Percentiles rank a stretch among this genome's conserved stretches.
Conservation (phyloP, 2,329 filamentous ascomycete species). For the Lachnellula subtilissima region DNA sequence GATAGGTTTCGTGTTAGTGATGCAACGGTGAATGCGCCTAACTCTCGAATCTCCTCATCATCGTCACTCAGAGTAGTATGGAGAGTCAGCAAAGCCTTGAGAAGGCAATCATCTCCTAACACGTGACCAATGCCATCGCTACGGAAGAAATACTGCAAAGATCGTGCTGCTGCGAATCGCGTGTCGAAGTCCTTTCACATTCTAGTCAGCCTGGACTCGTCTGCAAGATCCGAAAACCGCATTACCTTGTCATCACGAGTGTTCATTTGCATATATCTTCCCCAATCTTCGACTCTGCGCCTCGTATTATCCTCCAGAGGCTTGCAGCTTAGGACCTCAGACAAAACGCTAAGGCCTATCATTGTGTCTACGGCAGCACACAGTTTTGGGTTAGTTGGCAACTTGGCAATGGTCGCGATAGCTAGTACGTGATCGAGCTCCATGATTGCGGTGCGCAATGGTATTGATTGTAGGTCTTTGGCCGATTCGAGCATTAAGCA, state of each 20-base stretch:
- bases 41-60: slow-evolving; percentile 78
- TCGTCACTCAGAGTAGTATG: slow-evolving; percentile 83
- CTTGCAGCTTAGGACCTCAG: neutral
- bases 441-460: neutral
- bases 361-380: neutral
- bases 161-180: slow-evolving; percentile 53
- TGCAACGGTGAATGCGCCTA: slow-evolving; percentile 47
- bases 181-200: slow-evolving; percentile 55
- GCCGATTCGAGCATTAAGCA: neutral
- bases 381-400: neutral
- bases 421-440: neutral
- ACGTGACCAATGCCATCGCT: slow-evolving; percentile 12
- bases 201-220: neutral
- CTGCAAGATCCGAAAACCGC: no score
- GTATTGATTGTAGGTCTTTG: neutral
- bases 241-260: neutral
- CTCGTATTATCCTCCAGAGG: neutral
- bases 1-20: neutral
- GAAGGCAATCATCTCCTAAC: slow-evolving; percentile 29
- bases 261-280: neutral
- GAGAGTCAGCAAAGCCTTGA: slow-evolving; percentile 58
- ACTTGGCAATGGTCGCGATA: neutral
- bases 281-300: neutral
- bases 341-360: neutral
- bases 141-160: slow-evolving; percentile 49